These are phyloP conservation scores for Hansfordia pulvinata DNA, from an alignment of 2,329 filamentous ascomycete species.

Conservation along the genomic window DNA sequence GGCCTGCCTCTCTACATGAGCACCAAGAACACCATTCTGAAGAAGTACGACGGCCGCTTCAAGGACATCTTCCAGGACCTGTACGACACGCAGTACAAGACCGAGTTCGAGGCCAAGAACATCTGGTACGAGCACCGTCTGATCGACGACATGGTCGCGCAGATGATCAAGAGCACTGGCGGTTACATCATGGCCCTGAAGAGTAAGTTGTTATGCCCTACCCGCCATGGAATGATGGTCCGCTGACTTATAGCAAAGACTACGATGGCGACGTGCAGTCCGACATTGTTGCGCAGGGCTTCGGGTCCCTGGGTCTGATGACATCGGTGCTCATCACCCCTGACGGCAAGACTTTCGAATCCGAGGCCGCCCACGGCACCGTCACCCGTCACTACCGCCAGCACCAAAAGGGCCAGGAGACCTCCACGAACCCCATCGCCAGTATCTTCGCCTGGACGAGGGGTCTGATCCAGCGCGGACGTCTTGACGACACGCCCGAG, in stretches of 20 bases:
- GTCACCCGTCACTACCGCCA: constrained; percentile 98
- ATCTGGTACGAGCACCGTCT: constrained; percentile 99
- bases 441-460: constrained; percentile 99
- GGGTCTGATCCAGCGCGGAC: constrained; percentile 82
- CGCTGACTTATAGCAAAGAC: constrained; percentile 38
- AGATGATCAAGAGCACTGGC: constrained; percentile 98
- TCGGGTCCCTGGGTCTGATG: constrained; percentile 96
- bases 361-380: constrained; percentile 94
- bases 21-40: constrained; percentile 99
- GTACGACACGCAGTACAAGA: constrained; percentile 78
- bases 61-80: constrained; percentile 99
- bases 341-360: constrained; percentile 92
- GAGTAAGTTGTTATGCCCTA: constrained; percentile 45
- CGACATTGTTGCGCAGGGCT: constrained; percentile 95
- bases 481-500: constrained; percentile 86
- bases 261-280: constrained; percentile 99
- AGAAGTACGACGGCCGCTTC: constrained; percentile 97
- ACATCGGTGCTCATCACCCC: constrained; percentile 95
- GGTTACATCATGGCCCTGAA: constrained; percentile 97
- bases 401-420: constrained; percentile 95
- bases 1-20: constrained; percentile 94
- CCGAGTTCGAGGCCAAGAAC: constrained; percentile 75
- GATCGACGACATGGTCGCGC: constrained; percentile 99
- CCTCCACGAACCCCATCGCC: constrained; percentile 95
- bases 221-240: background rate